Conservation (phyloP, 2,329 filamentous ascomycete genomes). For the Calonectria hawksworthii region DNA sequence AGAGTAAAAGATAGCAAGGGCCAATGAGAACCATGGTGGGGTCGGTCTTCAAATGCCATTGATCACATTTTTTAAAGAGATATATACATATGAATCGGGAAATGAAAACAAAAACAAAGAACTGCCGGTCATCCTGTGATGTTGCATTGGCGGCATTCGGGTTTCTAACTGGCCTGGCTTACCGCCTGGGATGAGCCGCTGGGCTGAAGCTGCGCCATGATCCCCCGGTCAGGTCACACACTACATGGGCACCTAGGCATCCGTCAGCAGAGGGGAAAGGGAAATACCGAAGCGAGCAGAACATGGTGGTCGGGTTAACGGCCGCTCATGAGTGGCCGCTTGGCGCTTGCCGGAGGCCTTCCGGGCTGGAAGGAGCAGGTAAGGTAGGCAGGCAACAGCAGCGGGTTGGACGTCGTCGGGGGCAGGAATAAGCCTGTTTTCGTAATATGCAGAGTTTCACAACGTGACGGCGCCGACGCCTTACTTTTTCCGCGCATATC, state of each 20-base stretch:
- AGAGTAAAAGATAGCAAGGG: neutral
- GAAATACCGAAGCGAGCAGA: neutral
- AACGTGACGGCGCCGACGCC: neutral
- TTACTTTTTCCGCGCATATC: constrained; percentile 29
- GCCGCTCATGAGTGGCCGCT: neutral
- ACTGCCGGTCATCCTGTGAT: neutral
- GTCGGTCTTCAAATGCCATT: neutral
- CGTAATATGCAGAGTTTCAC: constrained; percentile 22
- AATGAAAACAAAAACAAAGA: neutral
- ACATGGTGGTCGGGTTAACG: neutral
- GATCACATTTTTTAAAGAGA: neutral
- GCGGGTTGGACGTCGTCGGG: neutral
- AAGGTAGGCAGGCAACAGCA: neutral
- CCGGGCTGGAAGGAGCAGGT: neutral
- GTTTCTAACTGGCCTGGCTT: constrained; percentile 16
- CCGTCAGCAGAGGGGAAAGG: neutral
- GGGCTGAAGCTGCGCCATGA: constrained; percentile 16
- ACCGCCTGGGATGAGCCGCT: constrained; percentile 9
- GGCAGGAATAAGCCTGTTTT: neutral
- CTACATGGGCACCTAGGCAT: neutral
- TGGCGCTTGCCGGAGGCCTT: neutral
- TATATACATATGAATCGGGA: neutral
- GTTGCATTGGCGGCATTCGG: constrained; percentile 3
- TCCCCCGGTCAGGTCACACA: constrained; percentile 3
- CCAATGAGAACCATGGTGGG: neutral